Evolutionary conservation across 2,329 filamentous ascomycete species (phyloP).

Genomic region (Neodidymelliopsis sp.): DNA sequence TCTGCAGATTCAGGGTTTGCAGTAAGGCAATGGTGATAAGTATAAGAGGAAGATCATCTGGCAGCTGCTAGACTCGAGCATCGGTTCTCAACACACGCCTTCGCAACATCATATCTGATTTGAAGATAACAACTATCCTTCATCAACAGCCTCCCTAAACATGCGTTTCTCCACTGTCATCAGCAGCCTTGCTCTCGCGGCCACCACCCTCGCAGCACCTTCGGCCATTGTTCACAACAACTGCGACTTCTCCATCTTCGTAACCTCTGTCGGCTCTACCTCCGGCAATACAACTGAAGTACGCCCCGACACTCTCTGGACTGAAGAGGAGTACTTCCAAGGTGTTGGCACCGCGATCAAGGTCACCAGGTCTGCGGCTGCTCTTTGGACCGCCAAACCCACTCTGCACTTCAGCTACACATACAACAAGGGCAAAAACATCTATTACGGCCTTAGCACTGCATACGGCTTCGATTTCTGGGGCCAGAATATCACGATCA

Average conservation of each 20-base stretch:
- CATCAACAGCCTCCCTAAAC: background rate
- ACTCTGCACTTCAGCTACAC: conserved; percentile 36
- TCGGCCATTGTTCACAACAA: conserved; percentile 34
- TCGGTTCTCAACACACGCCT: background rate
- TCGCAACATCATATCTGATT: background rate
- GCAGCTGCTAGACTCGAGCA: background rate
- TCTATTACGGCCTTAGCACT: conserved; percentile 37
- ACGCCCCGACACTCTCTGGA: conserved; percentile 7
- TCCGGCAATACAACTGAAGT: conserved; percentile 14
- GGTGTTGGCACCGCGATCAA: conserved; percentile 35
- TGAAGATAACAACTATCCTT: background rate
- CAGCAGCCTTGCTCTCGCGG: conserved; percentile 21
- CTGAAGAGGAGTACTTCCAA: conserved; percentile 26
- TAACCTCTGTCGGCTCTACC: conserved; percentile 26
- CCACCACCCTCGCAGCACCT: conserved; percentile 22
- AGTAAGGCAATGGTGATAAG: background rate
- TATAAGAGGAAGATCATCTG: conserved; percentile 10
- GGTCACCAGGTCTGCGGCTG: conserved; percentile 22
- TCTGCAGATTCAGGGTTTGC: background rate
- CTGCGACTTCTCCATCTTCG: conserved; percentile 32
- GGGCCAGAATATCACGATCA: conserved; percentile 25
- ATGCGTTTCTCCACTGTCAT: conserved; percentile 31
- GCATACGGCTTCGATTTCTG: conserved; percentile 30
- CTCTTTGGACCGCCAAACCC: conserved; percentile 23
- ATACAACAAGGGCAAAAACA: conserved; percentile 17